Conservation (phyloP, 495 filamentous ascomycete genomes). For the Aspergillus olivimuriae region DNA sequence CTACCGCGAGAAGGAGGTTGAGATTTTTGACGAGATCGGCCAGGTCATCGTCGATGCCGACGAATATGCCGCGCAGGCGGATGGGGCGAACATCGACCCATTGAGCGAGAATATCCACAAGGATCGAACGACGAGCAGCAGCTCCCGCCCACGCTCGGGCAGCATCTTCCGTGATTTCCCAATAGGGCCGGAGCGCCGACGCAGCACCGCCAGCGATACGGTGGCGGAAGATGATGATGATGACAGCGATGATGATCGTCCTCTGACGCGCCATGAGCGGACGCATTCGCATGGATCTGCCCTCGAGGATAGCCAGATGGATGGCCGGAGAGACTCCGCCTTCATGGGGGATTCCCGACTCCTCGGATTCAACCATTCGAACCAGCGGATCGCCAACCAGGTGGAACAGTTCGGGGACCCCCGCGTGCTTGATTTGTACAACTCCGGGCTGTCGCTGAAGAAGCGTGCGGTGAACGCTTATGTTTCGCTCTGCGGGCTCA, state of each 20-base stretch:
- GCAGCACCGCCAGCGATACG: slow-evolving; percentile 44
- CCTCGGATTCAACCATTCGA: slow-evolving; percentile 13
- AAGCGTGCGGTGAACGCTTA: slow-evolving; percentile 82
- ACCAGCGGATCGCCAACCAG: slow-evolving; percentile 15
- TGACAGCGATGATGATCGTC: slow-evolving; percentile 40
- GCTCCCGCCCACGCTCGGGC: slow-evolving; percentile 35
- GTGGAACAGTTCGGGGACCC: slow-evolving; percentile 72
- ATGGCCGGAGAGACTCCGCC: slow-evolving; percentile 33
- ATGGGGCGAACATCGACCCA: slow-evolving; percentile 49
- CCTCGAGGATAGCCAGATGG: slow-evolving; percentile 41
- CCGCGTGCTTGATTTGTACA: slow-evolving; percentile 60
- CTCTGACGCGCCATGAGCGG: slow-evolving; percentile 8
- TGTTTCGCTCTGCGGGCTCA: slow-evolving; percentile 89
- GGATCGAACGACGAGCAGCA: slow-evolving; percentile 31
- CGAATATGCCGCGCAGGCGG: slow-evolving; percentile 58
- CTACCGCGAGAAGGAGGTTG: slow-evolving; percentile 77
- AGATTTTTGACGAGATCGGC: slow-evolving; percentile 77
- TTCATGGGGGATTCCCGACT: slow-evolving; percentile 21
- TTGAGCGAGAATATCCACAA: slow-evolving; percentile 43
- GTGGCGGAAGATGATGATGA: slow-evolving; percentile 58
- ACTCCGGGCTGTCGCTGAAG: slow-evolving; percentile 80
- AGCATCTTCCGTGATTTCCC: slow-evolving; percentile 41
- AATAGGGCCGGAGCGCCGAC: slow-evolving; percentile 32
- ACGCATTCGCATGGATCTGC: slow-evolving; percentile 23
- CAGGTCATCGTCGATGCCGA: slow-evolving; percentile 69